A percentile compares a stretch with the other conserved stretches of the same genome.
These are phyloP conservation scores for Miscanthus sacchariflorus DNA, from an alignment of 202 grass and related monocot species.

Conservation along the genomic window DNA sequence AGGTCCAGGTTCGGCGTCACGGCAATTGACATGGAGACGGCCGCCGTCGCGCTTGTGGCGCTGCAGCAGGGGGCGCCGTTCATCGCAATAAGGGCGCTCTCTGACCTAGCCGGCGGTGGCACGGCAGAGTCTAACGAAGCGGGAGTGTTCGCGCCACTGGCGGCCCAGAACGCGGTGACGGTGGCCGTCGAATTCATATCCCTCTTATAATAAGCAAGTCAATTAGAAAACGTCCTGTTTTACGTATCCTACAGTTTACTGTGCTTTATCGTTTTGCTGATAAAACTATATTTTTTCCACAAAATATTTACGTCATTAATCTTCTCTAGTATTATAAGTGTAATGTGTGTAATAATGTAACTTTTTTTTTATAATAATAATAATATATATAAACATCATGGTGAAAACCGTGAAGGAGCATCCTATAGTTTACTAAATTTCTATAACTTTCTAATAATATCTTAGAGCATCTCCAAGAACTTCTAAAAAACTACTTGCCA, in stretches of 20 bases:
- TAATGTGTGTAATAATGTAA: too few relatives aligned
- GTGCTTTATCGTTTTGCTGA: background rate
- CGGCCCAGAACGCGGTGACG: conserved; percentile 46
- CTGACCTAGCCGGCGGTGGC: conserved; percentile 68
- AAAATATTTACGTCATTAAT: background rate
- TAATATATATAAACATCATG: too few relatives aligned
- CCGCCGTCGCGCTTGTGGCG: conserved; percentile 57
- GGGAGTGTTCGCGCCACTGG: conserved; percentile 46
- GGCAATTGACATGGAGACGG: conserved; percentile 71
- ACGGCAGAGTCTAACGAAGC: conserved; percentile 64
- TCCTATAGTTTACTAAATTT: too few relatives aligned
- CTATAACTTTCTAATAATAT: too few relatives aligned
- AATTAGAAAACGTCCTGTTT: background rate
- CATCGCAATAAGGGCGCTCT: conserved; percentile 66
- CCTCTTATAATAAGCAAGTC: background rate
- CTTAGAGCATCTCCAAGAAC: too few relatives aligned
- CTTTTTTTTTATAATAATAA: too few relatives aligned
- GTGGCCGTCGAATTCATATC: background rate
- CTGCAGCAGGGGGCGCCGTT: conserved; percentile 49
- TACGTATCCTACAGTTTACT: background rate
- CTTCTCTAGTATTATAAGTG: background rate
- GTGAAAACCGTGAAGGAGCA: too few relatives aligned
- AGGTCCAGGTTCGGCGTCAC: conserved; percentile 56
- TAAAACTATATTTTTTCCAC: background rate
- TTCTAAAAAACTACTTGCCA: too few relatives aligned